These are phyloP conservation scores for Crithidia fasciculata DNA, from an alignment of 208 protist genomes.

Conservation along the genomic window DNA sequence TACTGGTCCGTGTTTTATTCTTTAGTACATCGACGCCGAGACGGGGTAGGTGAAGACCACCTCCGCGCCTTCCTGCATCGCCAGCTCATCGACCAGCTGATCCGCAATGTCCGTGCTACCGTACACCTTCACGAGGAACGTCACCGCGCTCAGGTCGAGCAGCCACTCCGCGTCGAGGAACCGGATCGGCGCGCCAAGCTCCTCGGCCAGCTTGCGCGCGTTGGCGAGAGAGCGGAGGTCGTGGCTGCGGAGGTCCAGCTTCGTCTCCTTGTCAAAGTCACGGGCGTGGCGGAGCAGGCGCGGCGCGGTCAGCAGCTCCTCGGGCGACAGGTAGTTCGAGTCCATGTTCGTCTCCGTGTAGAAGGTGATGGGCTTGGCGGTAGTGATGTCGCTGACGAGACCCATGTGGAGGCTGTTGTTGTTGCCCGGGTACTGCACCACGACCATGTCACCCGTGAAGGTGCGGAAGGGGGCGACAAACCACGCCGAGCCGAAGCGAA, in stretches of 20 bases:
- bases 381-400: conserved; percentile 75
- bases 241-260: conserved; percentile 67
- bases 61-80: conserved; percentile 71
- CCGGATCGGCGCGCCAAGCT: conserved; percentile 52
- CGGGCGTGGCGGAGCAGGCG: conserved; percentile 83
- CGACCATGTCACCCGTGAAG: conserved; percentile 76
- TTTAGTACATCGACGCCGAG: conserved; percentile 15
- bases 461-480: conserved; percentile 86
- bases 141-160: conserved; percentile 80
- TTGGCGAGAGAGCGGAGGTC: conserved; percentile 68
- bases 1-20: not conserved
- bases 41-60: conserved; percentile 86
- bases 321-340: conserved; percentile 64
- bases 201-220: conserved; percentile 57
- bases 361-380: conserved; percentile 74
- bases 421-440: conserved; percentile 79
- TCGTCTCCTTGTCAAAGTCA: conserved; percentile 78
- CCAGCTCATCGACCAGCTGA: conserved; percentile 77
- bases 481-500: conserved; percentile 88
- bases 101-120: conserved; percentile 52
- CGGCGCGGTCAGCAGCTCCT: conserved; percentile 56
- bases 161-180: conserved; percentile 89
- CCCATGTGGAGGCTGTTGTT: conserved; percentile 73
- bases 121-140: conserved; percentile 83
- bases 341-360: conserved; percentile 64